phyloP scores from a whole-genome alignment of 1,284 basidiomycete genomes.

The Heterobasidion parviporum region DNA sequence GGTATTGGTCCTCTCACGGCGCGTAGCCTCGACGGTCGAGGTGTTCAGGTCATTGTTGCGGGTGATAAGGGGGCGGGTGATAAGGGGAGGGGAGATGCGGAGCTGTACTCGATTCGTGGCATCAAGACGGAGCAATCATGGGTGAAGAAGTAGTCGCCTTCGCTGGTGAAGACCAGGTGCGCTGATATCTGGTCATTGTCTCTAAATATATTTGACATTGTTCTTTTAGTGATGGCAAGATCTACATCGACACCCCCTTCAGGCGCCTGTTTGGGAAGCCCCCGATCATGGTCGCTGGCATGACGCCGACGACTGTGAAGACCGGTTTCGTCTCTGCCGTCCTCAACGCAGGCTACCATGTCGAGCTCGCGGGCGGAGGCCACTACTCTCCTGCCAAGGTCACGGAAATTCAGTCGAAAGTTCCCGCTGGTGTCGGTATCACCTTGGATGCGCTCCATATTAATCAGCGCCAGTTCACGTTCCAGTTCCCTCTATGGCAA shows the following conservation, averaged over 20 bases:
- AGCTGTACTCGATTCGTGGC: slow-evolving; percentile 66
- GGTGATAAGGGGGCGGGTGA: too few species aligned
- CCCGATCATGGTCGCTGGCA: slow-evolving; percentile 97
- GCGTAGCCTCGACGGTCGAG: slow-evolving; percentile 88
- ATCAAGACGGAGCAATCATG: slow-evolving; percentile 84
- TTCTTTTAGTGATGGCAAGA: slow-evolving; percentile 66
- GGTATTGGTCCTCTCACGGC: slow-evolving; percentile 91
- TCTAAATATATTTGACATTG: not conserved
- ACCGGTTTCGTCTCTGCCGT: slow-evolving; percentile 89
- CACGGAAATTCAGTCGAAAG: slow-evolving; percentile 77
- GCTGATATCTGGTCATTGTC: slow-evolving; percentile 11
- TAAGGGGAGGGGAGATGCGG: slow-evolving; percentile 77
- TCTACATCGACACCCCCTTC: slow-evolving; percentile 94
- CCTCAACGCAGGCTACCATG: slow-evolving; percentile 90
- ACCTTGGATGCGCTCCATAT: slow-evolving; percentile 97
- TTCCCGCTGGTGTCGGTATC: slow-evolving; percentile 83
- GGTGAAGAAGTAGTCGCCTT: slow-evolving; percentile 82
- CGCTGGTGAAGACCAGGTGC: slow-evolving; percentile 84
- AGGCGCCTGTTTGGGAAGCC: slow-evolving; percentile 93
- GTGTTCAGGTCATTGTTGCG: slow-evolving; percentile 81
- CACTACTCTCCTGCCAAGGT: slow-evolving; percentile 93
- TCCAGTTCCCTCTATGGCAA: slow-evolving; percentile 97
- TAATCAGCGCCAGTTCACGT: slow-evolving; percentile 94
- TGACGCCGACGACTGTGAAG: slow-evolving; percentile 94
- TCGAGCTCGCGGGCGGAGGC: slow-evolving; percentile 96